Base-by-base conservation (phyloP, 192 early-diverging fungal genomes). In the Fimicolochytrium jonesii region DNA sequence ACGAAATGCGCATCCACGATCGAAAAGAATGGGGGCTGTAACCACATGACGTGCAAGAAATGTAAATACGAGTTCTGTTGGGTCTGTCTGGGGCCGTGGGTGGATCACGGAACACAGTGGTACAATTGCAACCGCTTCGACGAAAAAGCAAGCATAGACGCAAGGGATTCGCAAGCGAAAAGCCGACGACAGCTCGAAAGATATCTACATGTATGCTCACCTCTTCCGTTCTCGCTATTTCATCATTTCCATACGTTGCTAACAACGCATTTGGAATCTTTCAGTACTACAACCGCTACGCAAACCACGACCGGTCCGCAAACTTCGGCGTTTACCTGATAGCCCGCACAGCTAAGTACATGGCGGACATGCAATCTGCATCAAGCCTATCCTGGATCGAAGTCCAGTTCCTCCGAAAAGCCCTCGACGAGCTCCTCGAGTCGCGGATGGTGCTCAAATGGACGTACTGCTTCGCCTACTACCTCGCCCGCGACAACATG, bases 1-100 rank as follows among this genome's bases (percentile, higher is more conserved):
- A 72, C 88, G 33, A 92, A 93, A 73, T 99, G 97, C 76, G 79
- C 85, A 57, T 85, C 92, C 7, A 94, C 90, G 0, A 98, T 99
- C 62, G 97, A 99, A 72, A 99, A 99, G 81, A 99, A 99, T 71
- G 97, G 97, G 47, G 97, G 97, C 7, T 99, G 97, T 79, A 99
- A 98, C 74, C 97, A 99, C 67, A 99, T 99, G 97, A 95, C 92
- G 0, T 99, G 97, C 77, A 86, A 90, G 59, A 93, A 95, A 74
- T 99, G 97, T 73, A 86, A 87, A 69, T 83, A 96, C 73, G 93
- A 99, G 79, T 99, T 97, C 71, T 99, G 97, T 74, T 99, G 97
- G 97, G 91, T 99, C 36, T 99, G 97, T 74, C 83, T 88, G 84
- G 95, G 94, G 15, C 92, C 94, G 26, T 99, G 97, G 97, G 77